Conservation (phyloP, 495 filamentous ascomycete genomes). For the Penicillium canariense region DNA sequence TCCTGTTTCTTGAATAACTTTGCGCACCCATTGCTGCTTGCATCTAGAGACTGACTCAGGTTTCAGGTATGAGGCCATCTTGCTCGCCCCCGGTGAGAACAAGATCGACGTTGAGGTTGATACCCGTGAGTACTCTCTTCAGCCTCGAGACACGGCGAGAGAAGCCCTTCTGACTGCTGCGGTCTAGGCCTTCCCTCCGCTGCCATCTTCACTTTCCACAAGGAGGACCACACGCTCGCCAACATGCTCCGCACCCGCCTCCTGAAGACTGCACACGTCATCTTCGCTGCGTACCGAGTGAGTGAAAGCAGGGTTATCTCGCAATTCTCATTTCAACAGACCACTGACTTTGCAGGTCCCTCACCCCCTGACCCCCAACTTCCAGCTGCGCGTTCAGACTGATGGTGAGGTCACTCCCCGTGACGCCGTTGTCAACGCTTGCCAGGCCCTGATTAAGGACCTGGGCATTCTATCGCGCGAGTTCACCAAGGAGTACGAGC, state of each 20-base stretch:
- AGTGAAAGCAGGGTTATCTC: slow-evolving; percentile 7
- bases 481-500: slow-evolving; percentile 92
- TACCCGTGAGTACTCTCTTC: slow-evolving; percentile 61
- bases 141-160: background rate
- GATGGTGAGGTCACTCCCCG: slow-evolving; percentile 83
- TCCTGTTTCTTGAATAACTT: background rate
- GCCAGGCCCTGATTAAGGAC: slow-evolving; percentile 73
- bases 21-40: background rate
- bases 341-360: slow-evolving; percentile 52
- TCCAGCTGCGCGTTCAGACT: slow-evolving; percentile 87
- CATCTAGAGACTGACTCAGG: slow-evolving; percentile 1
- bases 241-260: slow-evolving; percentile 84
- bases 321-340: background rate
- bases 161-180: background rate
- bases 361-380: slow-evolving; percentile 82
- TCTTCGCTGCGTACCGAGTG: slow-evolving; percentile 87
- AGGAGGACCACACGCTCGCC: slow-evolving; percentile 95
- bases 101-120: slow-evolving; percentile 85
- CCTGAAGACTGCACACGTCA: slow-evolving; percentile 71
- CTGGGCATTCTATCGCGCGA: slow-evolving; percentile 74
- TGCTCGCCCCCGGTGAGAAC: slow-evolving; percentile 82
- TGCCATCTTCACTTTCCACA: slow-evolving; percentile 88
- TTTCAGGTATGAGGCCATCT: slow-evolving; percentile 83
- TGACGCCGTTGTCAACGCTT: slow-evolving; percentile 76
- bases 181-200: slow-evolving; percentile 70